A percentile compares a stretch with the other conserved stretches of the same genome.
Conservation (phyloP, 352 stramenopile species). For the Pythium volutum region DNA sequence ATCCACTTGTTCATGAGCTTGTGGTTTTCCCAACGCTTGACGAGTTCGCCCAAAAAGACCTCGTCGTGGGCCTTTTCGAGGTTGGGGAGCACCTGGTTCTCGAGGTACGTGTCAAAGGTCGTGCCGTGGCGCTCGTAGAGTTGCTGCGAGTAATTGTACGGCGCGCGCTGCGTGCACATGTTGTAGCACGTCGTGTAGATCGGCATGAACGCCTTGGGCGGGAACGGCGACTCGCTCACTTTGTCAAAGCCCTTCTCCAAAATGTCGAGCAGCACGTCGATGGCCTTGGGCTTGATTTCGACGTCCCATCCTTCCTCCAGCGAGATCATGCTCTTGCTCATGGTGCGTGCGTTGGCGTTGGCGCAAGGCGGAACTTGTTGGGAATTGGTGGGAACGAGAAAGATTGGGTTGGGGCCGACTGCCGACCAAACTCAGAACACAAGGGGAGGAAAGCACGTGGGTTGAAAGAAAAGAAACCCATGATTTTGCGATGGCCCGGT, state of each 20-base stretch:
- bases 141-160: slow-evolving; percentile 99
- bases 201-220: slow-evolving; percentile 83
- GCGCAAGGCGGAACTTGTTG: neutral
- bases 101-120: slow-evolving; percentile 85
- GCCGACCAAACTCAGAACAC: slow-evolving; percentile 12
- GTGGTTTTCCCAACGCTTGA: slow-evolving; percentile 97
- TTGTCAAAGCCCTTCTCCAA: slow-evolving; percentile 86
- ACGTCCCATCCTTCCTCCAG: slow-evolving; percentile 86
- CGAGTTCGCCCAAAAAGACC: slow-evolving; percentile 96
- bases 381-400: slow-evolving; percentile 2
- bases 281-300: slow-evolving; percentile 88
- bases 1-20: slow-evolving; percentile 99
- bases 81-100: slow-evolving; percentile 87
- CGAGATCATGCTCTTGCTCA: slow-evolving; percentile 84
- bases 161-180: slow-evolving; percentile 99
- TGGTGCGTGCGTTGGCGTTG: slow-evolving; percentile 17
- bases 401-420: slow-evolving; percentile 1
- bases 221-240: slow-evolving; percentile 76
- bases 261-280: slow-evolving; percentile 85
- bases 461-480: slow-evolving; percentile 16
- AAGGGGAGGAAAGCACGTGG: slow-evolving; percentile 2
- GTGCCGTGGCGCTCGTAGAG: slow-evolving; percentile 97
- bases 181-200: slow-evolving; percentile 96
- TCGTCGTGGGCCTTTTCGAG: slow-evolving; percentile 90
- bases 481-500: neutral